Base-by-base conservation (phyloP, 2,329 filamentous ascomycete genomes). In the Paracamarosporium sp. region DNA sequence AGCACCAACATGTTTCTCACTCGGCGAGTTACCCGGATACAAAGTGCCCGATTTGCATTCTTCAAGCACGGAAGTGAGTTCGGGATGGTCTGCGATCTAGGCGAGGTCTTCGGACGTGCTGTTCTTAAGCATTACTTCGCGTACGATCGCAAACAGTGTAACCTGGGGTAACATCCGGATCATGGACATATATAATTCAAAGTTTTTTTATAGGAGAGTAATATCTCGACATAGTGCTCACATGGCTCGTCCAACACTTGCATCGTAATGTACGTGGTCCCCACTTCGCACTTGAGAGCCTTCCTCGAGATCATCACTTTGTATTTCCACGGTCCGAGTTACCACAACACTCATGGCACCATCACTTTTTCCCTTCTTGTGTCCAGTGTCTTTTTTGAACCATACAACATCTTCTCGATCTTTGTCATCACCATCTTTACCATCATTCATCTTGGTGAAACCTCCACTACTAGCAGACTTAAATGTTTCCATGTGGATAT, bases 401-500 rank as follows among this genome's bases (percentile, higher is more conserved):
- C 36, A 40, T 17, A 28, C 17, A 30, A 12, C 28, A 43, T 57
- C 54, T 31, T 57, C 24, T n/a, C 28, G 5, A 53, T 43, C 22
- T 24, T 55, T 44, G 25, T 36, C 38, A 5, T 31, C 41, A 9
- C 8, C 30, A 52, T 56, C 50, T 15, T 59, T 50, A 20, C 43
- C 40, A 4, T 61, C 46, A 15, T 56, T 53, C 25, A 64, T 25
- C 35, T 57, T 61, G 22, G 36, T 57, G 43, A 57, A 64, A 38
- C 55, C 47, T 30, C 51, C 59, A 35, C 38, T 60, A 30, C 31
- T 57, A 28, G 4, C 51, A 20, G 57, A 61, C 30, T 59, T 59
- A 30, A 54, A 53, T 3, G 50, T 62, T 4, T 59, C 59, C 36
- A 66, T 47, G n/a, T 61, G 53, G 17, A 63, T 38, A 8, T 45